These are phyloP conservation scores for Pythium utonaiense DNA, from an alignment of 352 stramenopile species.

Conservation along the genomic window DNA sequence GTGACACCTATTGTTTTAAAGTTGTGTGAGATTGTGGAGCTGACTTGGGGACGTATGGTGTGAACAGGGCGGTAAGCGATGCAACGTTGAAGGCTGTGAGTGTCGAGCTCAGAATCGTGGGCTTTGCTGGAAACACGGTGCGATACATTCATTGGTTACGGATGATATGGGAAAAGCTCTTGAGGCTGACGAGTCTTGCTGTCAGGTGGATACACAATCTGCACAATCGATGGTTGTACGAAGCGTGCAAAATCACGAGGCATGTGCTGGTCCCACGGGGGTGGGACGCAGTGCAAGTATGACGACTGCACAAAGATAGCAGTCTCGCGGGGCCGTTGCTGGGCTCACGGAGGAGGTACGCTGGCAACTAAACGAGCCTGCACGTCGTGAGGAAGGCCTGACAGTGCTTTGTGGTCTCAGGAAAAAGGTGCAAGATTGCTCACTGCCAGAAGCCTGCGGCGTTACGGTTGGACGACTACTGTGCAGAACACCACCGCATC, in stretches of 20 bases:
- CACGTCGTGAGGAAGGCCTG: no score
- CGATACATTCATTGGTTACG: neutral
- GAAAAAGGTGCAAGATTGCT: constrained; percentile 7
- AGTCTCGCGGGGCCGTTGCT: constrained; percentile 14
- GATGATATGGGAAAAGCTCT: no score
- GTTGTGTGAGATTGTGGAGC: neutral
- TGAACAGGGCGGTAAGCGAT: constrained; percentile 38
- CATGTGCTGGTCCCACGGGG: constrained; percentile 1
- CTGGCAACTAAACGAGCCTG: no score
- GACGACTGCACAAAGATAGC: constrained; percentile 6
- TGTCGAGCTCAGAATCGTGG: constrained; percentile 44
- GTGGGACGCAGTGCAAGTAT: neutral
- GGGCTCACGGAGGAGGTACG: constrained; percentile 8
- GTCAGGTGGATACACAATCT: constrained; percentile 24
- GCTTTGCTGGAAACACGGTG: constrained; percentile 42
- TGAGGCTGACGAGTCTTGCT: no score
- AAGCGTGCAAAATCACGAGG: neutral
- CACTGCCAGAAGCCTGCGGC: constrained; percentile 35
- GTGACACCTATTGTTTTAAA: neutral
- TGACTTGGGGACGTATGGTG: constrained; percentile 1
- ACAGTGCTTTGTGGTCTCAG: neutral
- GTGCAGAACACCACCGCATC: constrained; percentile 29
- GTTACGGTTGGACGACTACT: constrained; percentile 44
- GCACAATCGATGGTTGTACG: constrained; percentile 18
- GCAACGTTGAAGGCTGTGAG: constrained; percentile 39